These are phyloP conservation scores for Camellia lanceoleosa DNA, from an alignment of 148 eudicot genomes.

Conservation along the genomic window DNA sequence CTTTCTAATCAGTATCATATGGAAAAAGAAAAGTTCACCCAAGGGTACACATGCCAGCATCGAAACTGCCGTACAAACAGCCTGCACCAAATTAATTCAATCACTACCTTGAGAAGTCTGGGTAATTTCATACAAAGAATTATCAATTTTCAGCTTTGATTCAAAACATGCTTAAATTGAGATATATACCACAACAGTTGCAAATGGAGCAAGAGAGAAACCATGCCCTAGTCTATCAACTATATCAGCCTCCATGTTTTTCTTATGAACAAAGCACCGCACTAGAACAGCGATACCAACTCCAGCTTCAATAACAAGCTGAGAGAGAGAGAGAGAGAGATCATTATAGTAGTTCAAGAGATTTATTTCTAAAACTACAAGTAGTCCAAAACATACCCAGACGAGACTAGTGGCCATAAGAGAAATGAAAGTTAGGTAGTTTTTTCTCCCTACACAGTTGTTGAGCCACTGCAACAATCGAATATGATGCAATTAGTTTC, in stretches of 20 bases:
- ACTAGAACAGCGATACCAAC: slow-evolving; percentile 86
- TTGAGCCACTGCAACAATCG: slow-evolving; percentile 83
- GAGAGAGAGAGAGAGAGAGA: slow-evolving; percentile 27
- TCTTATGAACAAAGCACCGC: slow-evolving; percentile 78
- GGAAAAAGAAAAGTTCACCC: slow-evolving; percentile 98
- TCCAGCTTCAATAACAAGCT: slow-evolving; percentile 86
- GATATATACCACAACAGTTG: slow-evolving; percentile 83
- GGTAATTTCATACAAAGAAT: neutral
- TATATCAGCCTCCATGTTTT: slow-evolving; percentile 73
- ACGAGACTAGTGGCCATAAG: slow-evolving; percentile 83
- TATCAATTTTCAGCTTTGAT: neutral
- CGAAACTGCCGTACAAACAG: slow-evolving; percentile 79
- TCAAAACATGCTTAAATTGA: slow-evolving; percentile 7
- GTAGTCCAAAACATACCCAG: slow-evolving; percentile 65
- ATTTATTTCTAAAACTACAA: slow-evolving; percentile 10
- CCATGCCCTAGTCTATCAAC: slow-evolving; percentile 94
- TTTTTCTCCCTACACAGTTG: slow-evolving; percentile 94
- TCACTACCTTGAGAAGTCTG: neutral
- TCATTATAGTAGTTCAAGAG: slow-evolving; percentile 18
- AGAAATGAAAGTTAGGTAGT: slow-evolving; percentile 75
- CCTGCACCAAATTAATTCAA: slow-evolving; percentile 45
- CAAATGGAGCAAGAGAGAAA: slow-evolving; percentile 92
- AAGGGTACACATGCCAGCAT: slow-evolving; percentile 87
- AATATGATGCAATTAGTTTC: slow-evolving; percentile 6
- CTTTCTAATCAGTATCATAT: slow-evolving; percentile 91